Base-by-base conservation (phyloP, 2,329 filamentous ascomycete species). In the Hypomyces rosellus region DNA sequence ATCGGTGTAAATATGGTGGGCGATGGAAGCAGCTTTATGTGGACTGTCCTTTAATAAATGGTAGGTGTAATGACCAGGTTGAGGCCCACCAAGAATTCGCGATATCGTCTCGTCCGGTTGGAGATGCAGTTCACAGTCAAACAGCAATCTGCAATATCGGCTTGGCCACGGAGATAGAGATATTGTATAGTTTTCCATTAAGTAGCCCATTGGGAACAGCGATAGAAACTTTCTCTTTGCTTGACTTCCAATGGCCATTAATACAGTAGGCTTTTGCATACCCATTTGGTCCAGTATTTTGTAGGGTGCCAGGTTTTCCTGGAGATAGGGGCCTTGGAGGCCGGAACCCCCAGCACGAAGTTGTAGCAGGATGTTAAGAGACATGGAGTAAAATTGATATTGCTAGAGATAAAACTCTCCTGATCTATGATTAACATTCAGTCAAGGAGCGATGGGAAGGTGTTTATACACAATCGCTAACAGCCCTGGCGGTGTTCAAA, bases 71-170 rank as follows among this genome's bases (percentile, higher is more conserved):
- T 50, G 34, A 36, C 42, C 34, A 20, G 14, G 34, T 30, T 33
- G 41, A 18, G 41, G 48, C 9, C 25, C 25, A 30, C 25, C 25
- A 30, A 30, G 25, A 30, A 30, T 30, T 30, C 25, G 25, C 25
- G 25, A 30, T 6, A 30, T 30, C 25, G 2, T 8, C 2, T 30
- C 9, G 6, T 30, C 25, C 25, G 25, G 37, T 42, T 42, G 30
- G 15, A 50, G 39, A 33, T 50, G 37, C 16, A 50, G 20, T 20
- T 50, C 37, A 16, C 25, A 50, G 34, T 50, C 37, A 25, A 50
- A 22, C n/a, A 50, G 25, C 15, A 50, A 37, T 16, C 13, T 43
- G 14, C 15, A 7, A 22, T 30, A 4, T 16, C 14, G 15, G 3
- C 14, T 42, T n/a, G 40, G 18, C 40, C 40, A 42, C 15, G 11